phyloP scores from a whole-genome alignment of 192 early-diverging fungal genomes.

The Coemansia sp. region DNA sequence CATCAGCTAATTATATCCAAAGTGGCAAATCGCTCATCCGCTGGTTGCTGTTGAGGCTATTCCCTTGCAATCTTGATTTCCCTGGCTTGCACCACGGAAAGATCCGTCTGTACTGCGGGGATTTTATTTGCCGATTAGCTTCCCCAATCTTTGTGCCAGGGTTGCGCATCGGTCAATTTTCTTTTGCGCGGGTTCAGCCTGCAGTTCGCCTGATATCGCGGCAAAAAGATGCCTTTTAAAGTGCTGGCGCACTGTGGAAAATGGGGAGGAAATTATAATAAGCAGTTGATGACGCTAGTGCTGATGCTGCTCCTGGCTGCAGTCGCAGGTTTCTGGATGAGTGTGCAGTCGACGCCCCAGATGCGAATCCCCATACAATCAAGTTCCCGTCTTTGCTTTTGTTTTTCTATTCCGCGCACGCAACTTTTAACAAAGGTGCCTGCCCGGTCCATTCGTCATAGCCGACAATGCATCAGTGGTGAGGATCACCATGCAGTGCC shows the following conservation, averaged over 20 bases:
- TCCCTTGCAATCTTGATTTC: background rate
- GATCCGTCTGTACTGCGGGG: background rate
- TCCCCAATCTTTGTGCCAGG: too few relatives aligned
- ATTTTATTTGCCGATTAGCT: background rate
- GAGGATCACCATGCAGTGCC: constrained; percentile 11
- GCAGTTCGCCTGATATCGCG: too few relatives aligned
- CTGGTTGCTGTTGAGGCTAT: too few relatives aligned
- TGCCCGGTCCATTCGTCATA: background rate
- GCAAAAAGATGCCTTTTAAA: too few relatives aligned
- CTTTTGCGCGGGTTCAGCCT: background rate
- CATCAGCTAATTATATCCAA: too few relatives aligned
- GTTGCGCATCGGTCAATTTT: background rate
- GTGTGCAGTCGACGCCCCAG: background rate
- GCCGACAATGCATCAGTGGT: background rate
- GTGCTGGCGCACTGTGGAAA: too few relatives aligned
- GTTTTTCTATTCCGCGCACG: background rate
- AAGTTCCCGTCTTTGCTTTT: background rate
- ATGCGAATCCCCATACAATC: background rate
- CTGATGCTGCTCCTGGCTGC: background rate
- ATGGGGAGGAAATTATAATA: too few relatives aligned
- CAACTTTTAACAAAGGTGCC: background rate
- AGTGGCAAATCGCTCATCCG: too few relatives aligned
- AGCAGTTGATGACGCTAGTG: background rate
- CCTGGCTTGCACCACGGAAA: background rate
- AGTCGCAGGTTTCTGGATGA: constrained; percentile 3